A percentile compares a stretch with the other conserved stretches of the same genome.
Conservation (phyloP, 2,329 filamentous ascomycete species). For the Talaromyces marneffei region DNA sequence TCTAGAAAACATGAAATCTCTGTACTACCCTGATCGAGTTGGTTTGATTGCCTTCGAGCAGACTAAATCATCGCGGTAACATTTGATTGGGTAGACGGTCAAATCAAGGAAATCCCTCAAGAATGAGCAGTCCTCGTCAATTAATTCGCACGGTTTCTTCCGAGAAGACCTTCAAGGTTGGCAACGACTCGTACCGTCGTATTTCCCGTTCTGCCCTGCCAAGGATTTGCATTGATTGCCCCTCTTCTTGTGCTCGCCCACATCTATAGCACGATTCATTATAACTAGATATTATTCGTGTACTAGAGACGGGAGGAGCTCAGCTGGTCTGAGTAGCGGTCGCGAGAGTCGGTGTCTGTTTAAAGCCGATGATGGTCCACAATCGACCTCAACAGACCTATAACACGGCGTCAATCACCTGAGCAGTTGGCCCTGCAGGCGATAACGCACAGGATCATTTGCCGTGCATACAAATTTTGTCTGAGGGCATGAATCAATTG, state of each 20-base stretch:
- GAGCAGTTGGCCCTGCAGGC: neutral
- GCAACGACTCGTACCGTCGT: too few species aligned
- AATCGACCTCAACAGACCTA: neutral
- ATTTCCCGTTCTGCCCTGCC: neutral
- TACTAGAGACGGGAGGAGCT: neutral
- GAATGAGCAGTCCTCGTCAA: neutral
- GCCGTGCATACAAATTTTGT: neutral
- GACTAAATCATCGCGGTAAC: neutral
- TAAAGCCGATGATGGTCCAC: neutral
- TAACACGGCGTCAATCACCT: neutral
- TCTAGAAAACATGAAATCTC: neutral
- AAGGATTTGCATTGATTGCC: neutral
- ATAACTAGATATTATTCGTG: neutral
- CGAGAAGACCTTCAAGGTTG: neutral
- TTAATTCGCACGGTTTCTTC: neutral
- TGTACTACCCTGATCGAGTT: neutral
- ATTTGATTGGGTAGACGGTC: neutral
- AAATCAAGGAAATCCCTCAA: neutral
- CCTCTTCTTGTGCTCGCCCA: neutral
- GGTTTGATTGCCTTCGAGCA: neutral
- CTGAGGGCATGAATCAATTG: neutral
- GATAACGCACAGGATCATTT: neutral
- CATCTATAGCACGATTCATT: neutral
- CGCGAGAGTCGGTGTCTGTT: neutral
- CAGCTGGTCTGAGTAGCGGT: neutral